These are phyloP conservation scores for Besnoitia besnoiti DNA, from an alignment of 169 alveolate genomes.

Conservation along the genomic window DNA sequence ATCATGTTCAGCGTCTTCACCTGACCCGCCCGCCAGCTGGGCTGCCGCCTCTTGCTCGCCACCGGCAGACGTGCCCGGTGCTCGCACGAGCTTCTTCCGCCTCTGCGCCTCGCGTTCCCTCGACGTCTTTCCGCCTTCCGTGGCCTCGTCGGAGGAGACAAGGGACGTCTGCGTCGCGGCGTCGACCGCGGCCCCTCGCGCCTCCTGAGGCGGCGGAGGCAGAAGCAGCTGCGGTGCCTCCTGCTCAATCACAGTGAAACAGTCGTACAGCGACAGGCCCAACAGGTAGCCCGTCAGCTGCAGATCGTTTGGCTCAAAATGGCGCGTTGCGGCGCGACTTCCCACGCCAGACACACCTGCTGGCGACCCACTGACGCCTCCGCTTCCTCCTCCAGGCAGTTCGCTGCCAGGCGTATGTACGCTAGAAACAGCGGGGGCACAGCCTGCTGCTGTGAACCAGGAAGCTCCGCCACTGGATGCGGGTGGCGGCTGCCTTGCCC, in stretches of 20 bases:
- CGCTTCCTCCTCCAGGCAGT: background rate
- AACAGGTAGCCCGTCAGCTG: conserved; percentile 15
- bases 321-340: background rate
- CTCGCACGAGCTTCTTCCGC: background rate
- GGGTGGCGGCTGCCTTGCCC: too few relatives aligned
- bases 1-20: too few relatives aligned
- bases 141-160: background rate
- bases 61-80: background rate
- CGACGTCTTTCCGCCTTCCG: background rate
- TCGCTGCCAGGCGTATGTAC: background rate
- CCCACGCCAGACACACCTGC: background rate
- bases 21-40: too few relatives aligned
- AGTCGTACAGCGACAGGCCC: conserved; percentile 26
- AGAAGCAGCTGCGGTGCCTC: conserved; percentile 27
- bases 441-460: background rate
- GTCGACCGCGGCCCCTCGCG: background rate
- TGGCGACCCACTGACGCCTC: background rate
- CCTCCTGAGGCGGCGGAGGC: background rate
- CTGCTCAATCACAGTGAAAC: background rate
- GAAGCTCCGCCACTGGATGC: too few relatives aligned
- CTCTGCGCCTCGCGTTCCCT: background rate
- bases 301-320: background rate
- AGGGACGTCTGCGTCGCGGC: conserved; percentile 18
- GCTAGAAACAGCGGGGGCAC: background rate
- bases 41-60: background rate